Evolutionary conservation across 2,329 filamentous ascomycete genomes (phyloP).

Genomic region (Calonectria fujianensis): DNA sequence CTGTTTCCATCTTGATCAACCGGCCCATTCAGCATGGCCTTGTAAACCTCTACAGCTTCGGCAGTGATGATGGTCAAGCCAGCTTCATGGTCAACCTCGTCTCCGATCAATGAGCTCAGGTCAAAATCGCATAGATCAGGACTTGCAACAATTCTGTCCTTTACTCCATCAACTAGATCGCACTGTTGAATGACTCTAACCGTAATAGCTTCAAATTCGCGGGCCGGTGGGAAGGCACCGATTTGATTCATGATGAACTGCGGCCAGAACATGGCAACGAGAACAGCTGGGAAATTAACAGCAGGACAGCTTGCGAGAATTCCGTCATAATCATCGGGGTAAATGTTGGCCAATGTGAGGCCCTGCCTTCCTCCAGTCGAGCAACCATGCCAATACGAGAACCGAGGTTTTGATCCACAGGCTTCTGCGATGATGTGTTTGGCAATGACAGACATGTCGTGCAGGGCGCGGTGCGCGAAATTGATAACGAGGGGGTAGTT

Average conservation of each 20-base stretch:
- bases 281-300: neutral
- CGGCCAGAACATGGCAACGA: slow-evolving; percentile 9
- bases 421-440: neutral
- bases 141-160: neutral
- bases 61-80: neutral
- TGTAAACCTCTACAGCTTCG: neutral
- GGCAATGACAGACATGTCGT: slow-evolving; percentile 8
- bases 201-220: slow-evolving; percentile 3
- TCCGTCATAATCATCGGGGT: neutral
- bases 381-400: slow-evolving; percentile 14
- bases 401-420: neutral
- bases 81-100: neutral
- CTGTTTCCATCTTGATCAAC: neutral
- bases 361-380: slow-evolving; percentile 4
- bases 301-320: slow-evolving; percentile 6
- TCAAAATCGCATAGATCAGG: neutral
- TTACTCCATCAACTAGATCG: neutral
- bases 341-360: neutral
- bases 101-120: neutral
- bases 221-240: neutral
- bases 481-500: neutral
- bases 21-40: neutral
- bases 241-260: slow-evolving; percentile 17
- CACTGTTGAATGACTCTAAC: neutral
- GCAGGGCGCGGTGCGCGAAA: neutral